Evolutionary conservation across 2,329 filamentous ascomycete genomes (phyloP), one percentile per base, ranked within the genome.

Genomic region (Pseudocercospora macadamiae): DNA sequence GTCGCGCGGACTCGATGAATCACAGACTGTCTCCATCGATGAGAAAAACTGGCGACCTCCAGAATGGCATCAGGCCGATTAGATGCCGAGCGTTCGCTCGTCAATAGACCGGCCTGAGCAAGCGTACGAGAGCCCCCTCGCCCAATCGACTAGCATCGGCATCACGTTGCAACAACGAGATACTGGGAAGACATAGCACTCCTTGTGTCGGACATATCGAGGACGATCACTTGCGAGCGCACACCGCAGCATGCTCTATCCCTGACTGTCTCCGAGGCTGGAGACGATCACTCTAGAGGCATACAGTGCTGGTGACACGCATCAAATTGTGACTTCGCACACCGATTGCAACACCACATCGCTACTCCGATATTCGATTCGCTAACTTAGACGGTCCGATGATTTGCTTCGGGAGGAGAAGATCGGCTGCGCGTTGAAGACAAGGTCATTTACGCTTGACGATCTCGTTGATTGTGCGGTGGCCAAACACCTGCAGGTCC

Each of bases 11-110:
- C n/a, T n/a, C n/a, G 4, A 7, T n/a, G 18, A 19, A 42, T 21
- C 16, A 18, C 37, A 16, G n/a, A n/a, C 18, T 42, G 4, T 42
- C n/a, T 18, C 19, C n/a, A 42, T 42, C 37, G 10, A 14, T n/a
- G 18, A 9, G 37, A 18, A 34, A 60, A 60, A 16, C 42, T 37
- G 42, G 47, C 56, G 57, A 62, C 59, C 49, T 54, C 45, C 14
- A 44, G 18, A 9, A 42, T 42, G 37, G 37, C n/a, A 42, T 18
- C 37, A 19, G 10, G 37, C 37, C 37, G 37, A 42, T 42, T 18
- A 10, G 10, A 2, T 19, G n/a, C 37, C 10, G 9, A 42, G 18
- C 16, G 19, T 19, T 18, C 37, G 37, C 19, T 14, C 37, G 10
- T 9, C n/a, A 42, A 18, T 19, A 18, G n/a, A 42, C n/a, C 37